Conservation (phyloP, 352 stramenopile genomes). For the Globisporangium rhizosaccharum region DNA sequence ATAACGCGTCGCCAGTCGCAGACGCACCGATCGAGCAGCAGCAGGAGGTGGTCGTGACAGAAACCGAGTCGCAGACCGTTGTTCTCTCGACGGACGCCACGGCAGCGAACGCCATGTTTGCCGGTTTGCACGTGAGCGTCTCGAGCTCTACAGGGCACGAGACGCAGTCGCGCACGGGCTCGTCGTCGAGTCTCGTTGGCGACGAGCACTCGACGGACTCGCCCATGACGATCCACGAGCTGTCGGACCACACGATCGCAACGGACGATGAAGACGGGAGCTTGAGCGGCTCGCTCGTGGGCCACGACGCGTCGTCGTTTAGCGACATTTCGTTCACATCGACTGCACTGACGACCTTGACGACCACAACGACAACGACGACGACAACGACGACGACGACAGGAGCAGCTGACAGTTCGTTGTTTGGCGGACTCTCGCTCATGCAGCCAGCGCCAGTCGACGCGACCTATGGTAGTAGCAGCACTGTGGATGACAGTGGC, state of each 20-base stretch:
- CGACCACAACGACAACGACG: conserved; percentile 1
- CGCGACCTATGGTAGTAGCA: no score
- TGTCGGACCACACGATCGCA: conserved; percentile 25
- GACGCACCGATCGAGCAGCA: neutral
- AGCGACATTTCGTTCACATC: conserved; percentile 16
- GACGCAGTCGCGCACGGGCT: conserved; percentile 13
- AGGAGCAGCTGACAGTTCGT: neutral
- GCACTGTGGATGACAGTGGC: no score
- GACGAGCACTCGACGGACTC: conserved; percentile 18
- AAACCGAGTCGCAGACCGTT: neutral
- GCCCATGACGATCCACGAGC: conserved; percentile 50
- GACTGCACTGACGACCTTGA: conserved; percentile 1
- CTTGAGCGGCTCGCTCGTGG: conserved; percentile 4
- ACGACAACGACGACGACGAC: neutral
- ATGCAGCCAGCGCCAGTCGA: conserved; percentile 1
- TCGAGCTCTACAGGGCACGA: conserved; percentile 4
- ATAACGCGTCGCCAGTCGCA: neutral
- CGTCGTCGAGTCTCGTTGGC: conserved; percentile 13
- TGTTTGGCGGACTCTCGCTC: conserved; percentile 18
- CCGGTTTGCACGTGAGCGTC: conserved; percentile 9
- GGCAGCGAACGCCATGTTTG: conserved; percentile 8
- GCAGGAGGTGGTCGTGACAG: neutral
- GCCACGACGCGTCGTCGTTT: conserved; percentile 14
- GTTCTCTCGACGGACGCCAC: neutral
- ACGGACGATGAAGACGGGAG: conserved; percentile 13